Base-by-base conservation (phyloP, 495 filamentous ascomycete genomes). In the Echria macrotheca region DNA sequence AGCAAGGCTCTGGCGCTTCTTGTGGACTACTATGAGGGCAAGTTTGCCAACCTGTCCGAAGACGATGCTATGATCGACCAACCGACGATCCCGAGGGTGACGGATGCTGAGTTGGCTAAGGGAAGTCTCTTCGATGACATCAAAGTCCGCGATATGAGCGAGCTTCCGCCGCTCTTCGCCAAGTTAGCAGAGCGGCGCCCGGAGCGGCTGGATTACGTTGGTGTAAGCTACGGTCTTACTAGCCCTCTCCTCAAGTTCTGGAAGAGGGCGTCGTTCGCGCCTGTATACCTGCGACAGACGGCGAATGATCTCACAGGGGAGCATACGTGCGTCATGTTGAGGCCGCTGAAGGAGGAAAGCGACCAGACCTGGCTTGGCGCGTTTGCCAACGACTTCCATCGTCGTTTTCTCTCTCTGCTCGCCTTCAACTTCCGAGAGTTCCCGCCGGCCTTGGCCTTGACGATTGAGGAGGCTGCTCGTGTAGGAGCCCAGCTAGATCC, bases 281-380 rank as follows among this genome's bases (percentile, higher is more conserved):
- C 93, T 0, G 89, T 98, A 0, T 98, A 98, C 61, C 76, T 98
- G 35, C 83, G 94, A 38, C 94, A 99, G 75, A 99, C 94, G 3
- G 73, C 94, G 5, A 97, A 96, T 60, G 88, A 96, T 38, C 76
- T 99, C 21, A 99, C 93, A 0, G 94, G 94, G 52, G 94, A 99
- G 70, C 91, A 99, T 58, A 91, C 91, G 0, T 96, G 90, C 64
- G 91, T 99, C 26, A 99, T 99, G 94, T 77, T 99, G 25, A 82
- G 87, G 44, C 83, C 86, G 4, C 71, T 90, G 0, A 77, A 80
- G 32, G 72, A 71, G 35, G 78, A 75, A 37, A 77, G 69, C 10
- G 89, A 96, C 54, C 74, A 71, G 37, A 76, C 73, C 56, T 97
- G 94, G 93, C 76, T 96, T 10, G 87, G 86, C 28, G 89, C 89